These are phyloP conservation scores for Sporothrix globosa DNA, from an alignment of 2,329 filamentous ascomycete genomes.

Conservation along the genomic window DNA sequence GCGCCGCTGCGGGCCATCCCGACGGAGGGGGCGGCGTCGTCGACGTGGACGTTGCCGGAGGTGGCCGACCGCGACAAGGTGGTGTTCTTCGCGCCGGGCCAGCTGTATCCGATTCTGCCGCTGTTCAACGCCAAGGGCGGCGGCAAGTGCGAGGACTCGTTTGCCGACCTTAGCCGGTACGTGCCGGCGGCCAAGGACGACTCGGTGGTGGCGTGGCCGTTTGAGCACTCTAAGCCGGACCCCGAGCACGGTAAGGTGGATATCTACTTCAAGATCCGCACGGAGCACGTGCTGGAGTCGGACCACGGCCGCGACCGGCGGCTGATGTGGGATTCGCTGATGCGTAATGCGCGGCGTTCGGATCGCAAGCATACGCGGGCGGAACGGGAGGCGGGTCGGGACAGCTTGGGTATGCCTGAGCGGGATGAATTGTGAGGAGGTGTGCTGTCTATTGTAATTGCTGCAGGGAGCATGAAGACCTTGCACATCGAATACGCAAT, in stretches of 20 bases:
- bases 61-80: slow-evolving; percentile 38
- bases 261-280: slow-evolving; percentile 40
- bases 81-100: slow-evolving; percentile 49
- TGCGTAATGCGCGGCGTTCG: slow-evolving; percentile 38
- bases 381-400: slow-evolving; percentile 35
- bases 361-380: slow-evolving; percentile 39
- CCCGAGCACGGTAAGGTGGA: slow-evolving; percentile 34
- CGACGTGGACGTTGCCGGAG: slow-evolving; percentile 28
- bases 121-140: slow-evolving; percentile 46
- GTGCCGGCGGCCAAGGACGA: slow-evolving; percentile 36
- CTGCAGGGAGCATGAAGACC: too few relatives aligned
- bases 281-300: slow-evolving; percentile 37
- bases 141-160: slow-evolving; percentile 41
- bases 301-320: slow-evolving; percentile 39
- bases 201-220: slow-evolving; percentile 40
- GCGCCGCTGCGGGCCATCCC: slow-evolving; percentile 21
- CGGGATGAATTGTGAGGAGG: slow-evolving; percentile 28
- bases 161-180: slow-evolving; percentile 39
- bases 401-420: slow-evolving; percentile 21
- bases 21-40: slow-evolving; percentile 25
- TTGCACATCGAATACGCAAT: neutral
- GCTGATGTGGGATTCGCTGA: slow-evolving; percentile 41
- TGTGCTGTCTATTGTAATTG: neutral
- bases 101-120: slow-evolving; percentile 49
- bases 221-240: slow-evolving; percentile 38